Evolutionary conservation across 2,329 filamentous ascomycete species (phyloP).

Genomic region (Verticillium albo-atrum): DNA sequence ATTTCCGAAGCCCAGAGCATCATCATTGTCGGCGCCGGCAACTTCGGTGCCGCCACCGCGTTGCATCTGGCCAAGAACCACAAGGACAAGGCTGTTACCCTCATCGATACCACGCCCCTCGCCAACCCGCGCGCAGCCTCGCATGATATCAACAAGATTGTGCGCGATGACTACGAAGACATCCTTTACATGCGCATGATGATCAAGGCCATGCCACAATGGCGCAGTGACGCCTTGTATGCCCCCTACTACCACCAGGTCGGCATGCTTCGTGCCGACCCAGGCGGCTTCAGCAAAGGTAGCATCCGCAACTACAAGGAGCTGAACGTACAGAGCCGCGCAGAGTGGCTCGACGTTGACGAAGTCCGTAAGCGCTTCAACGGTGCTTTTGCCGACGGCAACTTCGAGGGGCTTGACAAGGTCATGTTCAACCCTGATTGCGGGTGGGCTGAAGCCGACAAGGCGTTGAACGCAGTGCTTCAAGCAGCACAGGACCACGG

Average conservation of each 20-base stretch:
- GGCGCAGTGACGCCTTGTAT: conserved; percentile 44
- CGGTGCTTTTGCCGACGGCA: conserved; percentile 51
- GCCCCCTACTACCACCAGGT: conserved; percentile 50
- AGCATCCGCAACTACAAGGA: conserved; percentile 33
- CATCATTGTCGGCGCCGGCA: conserved; percentile 37
- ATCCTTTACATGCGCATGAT: conserved; percentile 34
- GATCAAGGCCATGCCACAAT: conserved; percentile 32
- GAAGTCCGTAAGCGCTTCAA: conserved; percentile 52
- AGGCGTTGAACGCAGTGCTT: conserved; percentile 50
- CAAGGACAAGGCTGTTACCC: conserved; percentile 20
- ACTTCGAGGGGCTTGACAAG: conserved; percentile 51
- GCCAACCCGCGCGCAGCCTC: conserved; percentile 36
- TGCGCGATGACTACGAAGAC: conserved; percentile 37
- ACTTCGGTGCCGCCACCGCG: conserved; percentile 39
- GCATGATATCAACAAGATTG: conserved; percentile 43
- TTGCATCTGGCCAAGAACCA: conserved; percentile 25
- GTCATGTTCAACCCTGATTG: conserved; percentile 54
- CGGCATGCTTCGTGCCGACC: conserved; percentile 44
- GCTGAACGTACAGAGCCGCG: conserved; percentile 33
- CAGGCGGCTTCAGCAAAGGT: conserved; percentile 36
- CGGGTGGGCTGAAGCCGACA: conserved; percentile 56
- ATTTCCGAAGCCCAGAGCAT: conserved; percentile 12
- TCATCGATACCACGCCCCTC: conserved; percentile 29
- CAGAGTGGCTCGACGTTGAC: conserved; percentile 37
- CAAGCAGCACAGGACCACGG: conserved; percentile 46